Evolutionary conservation across 2,329 filamentous ascomycete species (phyloP).

Genomic region (Rutstroemia sp.): DNA sequence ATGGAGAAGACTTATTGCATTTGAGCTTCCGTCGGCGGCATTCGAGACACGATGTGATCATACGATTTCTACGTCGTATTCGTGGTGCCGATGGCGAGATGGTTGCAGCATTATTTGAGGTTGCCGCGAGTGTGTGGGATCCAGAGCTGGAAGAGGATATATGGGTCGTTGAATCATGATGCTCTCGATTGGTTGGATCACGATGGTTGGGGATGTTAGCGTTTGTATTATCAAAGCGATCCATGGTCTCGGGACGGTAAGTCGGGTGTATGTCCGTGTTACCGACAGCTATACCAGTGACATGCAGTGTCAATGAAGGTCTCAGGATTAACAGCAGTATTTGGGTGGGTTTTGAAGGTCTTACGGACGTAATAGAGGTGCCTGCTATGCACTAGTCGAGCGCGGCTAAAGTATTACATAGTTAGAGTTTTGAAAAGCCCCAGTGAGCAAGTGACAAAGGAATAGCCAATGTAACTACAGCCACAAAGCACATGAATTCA

Average conservation of each 20-base stretch:
- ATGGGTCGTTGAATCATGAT: background rate
- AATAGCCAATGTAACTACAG: background rate
- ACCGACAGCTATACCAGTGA: no score
- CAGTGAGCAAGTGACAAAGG: background rate
- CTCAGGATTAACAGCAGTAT: background rate
- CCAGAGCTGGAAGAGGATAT: background rate
- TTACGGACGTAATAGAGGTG: background rate
- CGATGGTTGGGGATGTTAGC: background rate
- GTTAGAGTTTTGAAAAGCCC: background rate
- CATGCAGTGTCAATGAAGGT: no score
- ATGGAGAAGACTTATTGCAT: constrained; percentile 68
- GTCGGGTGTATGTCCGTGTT: background rate
- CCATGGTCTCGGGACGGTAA: background rate
- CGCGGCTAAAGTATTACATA: background rate
- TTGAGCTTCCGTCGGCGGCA: constrained; percentile 71
- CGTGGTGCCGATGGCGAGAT: constrained; percentile 12
- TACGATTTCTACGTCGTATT: constrained; percentile 46
- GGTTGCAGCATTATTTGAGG: background rate
- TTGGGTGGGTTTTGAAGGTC: background rate
- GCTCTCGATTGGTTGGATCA: background rate
- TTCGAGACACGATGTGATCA: constrained; percentile 63
- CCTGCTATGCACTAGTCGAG: background rate
- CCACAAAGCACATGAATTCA: background rate
- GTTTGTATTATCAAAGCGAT: background rate
- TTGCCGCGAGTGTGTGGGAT: background rate